These are phyloP conservation scores for Tylopilus orsonianus DNA, from an alignment of 1,284 basidiomycete genomes.

Conservation along the genomic window DNA sequence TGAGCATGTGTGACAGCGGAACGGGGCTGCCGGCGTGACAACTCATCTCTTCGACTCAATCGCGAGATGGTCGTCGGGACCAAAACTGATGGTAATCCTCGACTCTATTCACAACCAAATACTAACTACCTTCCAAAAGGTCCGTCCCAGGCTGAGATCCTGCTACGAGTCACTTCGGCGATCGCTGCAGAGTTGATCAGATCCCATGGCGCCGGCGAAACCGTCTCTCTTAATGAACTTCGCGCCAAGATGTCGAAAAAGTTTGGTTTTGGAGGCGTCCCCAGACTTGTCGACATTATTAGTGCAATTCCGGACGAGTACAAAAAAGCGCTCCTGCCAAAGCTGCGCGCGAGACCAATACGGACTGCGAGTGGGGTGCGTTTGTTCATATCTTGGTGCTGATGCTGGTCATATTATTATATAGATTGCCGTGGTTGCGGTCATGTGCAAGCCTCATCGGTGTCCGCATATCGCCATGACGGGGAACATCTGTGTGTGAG, in stretches of 20 bases:
- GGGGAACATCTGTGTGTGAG: constrained; percentile 98
- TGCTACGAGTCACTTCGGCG: constrained; percentile 91
- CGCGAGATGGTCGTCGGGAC: constrained; percentile 43
- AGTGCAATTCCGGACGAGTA: constrained; percentile 98
- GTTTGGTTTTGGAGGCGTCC: constrained; percentile 82
- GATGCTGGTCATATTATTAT: neutral
- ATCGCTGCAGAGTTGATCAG: constrained; percentile 94
- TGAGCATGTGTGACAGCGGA: constrained; percentile 11
- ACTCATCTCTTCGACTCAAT: neutral
- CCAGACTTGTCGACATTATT: constrained; percentile 95
- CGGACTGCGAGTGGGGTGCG: constrained; percentile 94
- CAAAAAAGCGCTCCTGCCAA: constrained; percentile 89
- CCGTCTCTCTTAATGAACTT: constrained; percentile 86
- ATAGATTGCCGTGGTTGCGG: constrained; percentile 96
- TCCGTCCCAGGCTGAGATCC: constrained; percentile 85
- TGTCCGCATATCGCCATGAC: constrained; percentile 99
- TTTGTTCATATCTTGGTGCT: constrained; percentile 5
- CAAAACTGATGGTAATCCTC: constrained; percentile 38
- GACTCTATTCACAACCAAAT: neutral
- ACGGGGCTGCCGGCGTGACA: constrained; percentile 7
- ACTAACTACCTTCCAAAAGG: constrained; percentile 46
- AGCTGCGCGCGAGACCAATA: constrained; percentile 91
- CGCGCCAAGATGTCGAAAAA: constrained; percentile 90
- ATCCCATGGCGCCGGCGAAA: constrained; percentile 76
- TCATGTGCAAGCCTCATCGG: constrained; percentile 99